Evolutionary conservation across 805 yeast genomes (phyloP).

Genomic region (Hanseniaspora mollemarum): DNA sequence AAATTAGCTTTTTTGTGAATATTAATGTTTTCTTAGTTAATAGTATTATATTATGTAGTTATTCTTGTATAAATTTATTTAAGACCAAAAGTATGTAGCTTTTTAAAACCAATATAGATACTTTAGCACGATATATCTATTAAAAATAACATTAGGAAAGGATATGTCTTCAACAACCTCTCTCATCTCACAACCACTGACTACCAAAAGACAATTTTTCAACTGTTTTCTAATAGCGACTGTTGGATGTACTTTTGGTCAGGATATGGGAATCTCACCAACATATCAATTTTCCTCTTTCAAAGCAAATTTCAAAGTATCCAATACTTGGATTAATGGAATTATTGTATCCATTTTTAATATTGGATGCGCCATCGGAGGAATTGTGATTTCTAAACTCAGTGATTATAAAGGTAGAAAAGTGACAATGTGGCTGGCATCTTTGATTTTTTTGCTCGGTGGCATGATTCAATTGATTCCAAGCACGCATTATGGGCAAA

Average conservation of each 20-base stretch:
- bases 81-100: no score
- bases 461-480: conserved; percentile 45
- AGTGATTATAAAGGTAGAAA: conserved; percentile 56
- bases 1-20: no score
- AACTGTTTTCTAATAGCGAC: conserved; percentile 50
- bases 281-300: conserved; percentile 40
- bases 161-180: no score
- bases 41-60: no score
- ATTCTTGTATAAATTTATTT: no score
- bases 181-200: no score
- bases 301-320: conserved; percentile 40
- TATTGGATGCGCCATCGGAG: conserved; percentile 63
- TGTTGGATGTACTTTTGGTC: conserved; percentile 64
- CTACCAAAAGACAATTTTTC: conserved; percentile 18
- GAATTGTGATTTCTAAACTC: conserved; percentile 44
- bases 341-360: conserved; percentile 46
- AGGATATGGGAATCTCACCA: conserved; percentile 61
- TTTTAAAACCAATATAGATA: no score
- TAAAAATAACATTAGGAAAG: no score
- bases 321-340: conserved; percentile 37
- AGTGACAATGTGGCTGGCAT: conserved; percentile 42
- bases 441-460: conserved; percentile 49
- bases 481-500: conserved; percentile 30
- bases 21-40: no score
- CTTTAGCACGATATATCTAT: no score